Base-by-base conservation (phyloP, 2,329 filamentous ascomycete species). In the Aschersonia sp. region DNA sequence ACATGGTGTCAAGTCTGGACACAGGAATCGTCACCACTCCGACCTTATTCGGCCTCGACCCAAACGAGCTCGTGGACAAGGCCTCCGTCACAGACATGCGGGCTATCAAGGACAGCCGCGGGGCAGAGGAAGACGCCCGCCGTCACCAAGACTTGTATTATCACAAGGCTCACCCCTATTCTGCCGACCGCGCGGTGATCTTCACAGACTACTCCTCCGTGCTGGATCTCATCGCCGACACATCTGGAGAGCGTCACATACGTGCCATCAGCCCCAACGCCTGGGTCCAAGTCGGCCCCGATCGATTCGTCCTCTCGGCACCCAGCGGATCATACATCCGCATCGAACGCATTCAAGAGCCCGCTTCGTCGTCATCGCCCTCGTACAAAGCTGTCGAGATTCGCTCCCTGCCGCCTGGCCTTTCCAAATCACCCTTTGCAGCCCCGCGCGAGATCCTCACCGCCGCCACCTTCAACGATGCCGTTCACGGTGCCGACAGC, bases 121-220 rank as follows among this genome's bases (percentile, higher is more conserved):
- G 62, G 68, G 12, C 74, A 70, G 45, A 68, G 72, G 71, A 64
- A 61, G 71, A 61, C 56, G 48, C 50, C 10, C 50, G 48, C 5
- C 47, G 52, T 9, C 47, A 52, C 9, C 48, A 56, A n/a, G 49
- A 54, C 9, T 48, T 41, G 20, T 45, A 47, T 48, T 44, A 48
- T 1, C 29, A 51, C 4, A 48, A 48, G 20, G 6, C 50, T 6
- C 48, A 45, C 4, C 30, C 53, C 5, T 47, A 52, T 46, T 44
- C 49, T 3, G 35, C 58, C 2, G 50, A 61, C 30, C 61, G 60
- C 4, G 74, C 72, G 28, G 68, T 96, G 31, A 84, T 78, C 0
- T 94, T 97, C 58, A 91, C 86, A 5, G 87, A 95, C 56, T 98
- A 97, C 62, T 84, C 85, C 50, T 91, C 84, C 2, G 81, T 98